phyloP scores from a whole-genome alignment of 2,329 filamentous ascomycete species.

The Neophaeococcomyces aloes region DNA sequence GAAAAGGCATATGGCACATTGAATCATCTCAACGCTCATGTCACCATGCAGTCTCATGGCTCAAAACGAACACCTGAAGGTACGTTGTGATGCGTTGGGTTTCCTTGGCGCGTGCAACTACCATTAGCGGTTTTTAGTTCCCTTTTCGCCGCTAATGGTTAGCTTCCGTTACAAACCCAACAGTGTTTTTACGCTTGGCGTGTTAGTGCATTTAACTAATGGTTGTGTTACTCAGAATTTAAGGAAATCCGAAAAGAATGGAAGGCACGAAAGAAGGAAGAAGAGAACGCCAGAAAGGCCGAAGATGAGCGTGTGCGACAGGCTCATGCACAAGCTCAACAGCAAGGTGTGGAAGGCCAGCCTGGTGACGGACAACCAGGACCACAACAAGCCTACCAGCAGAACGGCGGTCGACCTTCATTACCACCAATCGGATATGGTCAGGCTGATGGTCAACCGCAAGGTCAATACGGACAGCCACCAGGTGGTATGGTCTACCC shows the following conservation, averaged over 20 bases:
- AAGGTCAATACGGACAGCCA: constrained; percentile 51
- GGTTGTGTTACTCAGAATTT: constrained; percentile 58
- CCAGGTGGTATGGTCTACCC: constrained; percentile 37
- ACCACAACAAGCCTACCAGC: constrained; percentile 34
- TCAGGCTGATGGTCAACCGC: constrained; percentile 43
- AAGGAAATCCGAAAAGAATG: constrained; percentile 98
- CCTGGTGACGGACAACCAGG: constrained; percentile 32
- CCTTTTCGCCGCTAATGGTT: no score
- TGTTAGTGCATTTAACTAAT: constrained; percentile 8
- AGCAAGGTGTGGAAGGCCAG: constrained; percentile 38
- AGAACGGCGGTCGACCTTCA: constrained; percentile 49
- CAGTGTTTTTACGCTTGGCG: no score
- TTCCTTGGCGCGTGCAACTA: neutral
- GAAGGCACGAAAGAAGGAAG: constrained; percentile 99
- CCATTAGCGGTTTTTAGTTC: no score
- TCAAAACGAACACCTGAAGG: constrained; percentile 93
- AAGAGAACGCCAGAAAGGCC: constrained; percentile 78
- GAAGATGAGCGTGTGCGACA: constrained; percentile 71
- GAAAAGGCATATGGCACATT: constrained; percentile 97
- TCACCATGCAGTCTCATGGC: constrained; percentile 97
- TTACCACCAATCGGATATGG: constrained; percentile 68
- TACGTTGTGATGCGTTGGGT: constrained; percentile 39
- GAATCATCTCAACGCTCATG: constrained; percentile 94
- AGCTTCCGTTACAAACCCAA: no score
- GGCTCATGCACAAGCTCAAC: constrained; percentile 34